Evolutionary conservation across 805 yeast genomes (phyloP).

Genomic region (Wickerhamomyces pijperi): DNA sequence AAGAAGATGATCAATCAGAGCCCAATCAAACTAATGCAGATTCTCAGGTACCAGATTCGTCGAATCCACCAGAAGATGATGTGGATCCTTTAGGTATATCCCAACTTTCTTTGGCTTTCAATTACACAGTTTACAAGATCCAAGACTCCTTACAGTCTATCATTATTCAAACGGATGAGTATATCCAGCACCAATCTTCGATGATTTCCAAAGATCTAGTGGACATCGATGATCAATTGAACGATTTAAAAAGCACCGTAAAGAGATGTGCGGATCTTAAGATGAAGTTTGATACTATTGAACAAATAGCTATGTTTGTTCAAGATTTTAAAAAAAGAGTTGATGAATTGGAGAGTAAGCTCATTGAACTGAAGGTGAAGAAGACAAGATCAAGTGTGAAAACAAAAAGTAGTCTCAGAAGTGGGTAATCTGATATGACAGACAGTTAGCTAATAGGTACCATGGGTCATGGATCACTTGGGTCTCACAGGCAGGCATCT

Average conservation of each 20-base stretch:
- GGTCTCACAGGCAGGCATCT: too few species aligned
- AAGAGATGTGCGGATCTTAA: conserved; percentile 39
- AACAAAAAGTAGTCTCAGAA: background rate
- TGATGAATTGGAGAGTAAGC: background rate
- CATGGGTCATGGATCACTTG: too few species aligned
- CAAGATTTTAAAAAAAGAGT: conserved; percentile 29
- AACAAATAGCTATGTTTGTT: conserved; percentile 32
- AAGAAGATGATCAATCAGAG: background rate
- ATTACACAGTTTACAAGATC: conserved; percentile 53
- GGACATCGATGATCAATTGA: conserved; percentile 30
- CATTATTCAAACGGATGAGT: conserved; percentile 28
- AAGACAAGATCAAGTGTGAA: background rate
- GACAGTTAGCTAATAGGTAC: too few species aligned
- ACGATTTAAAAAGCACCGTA: conserved; percentile 27
- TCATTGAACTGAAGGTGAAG: too few species aligned
- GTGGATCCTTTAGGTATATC: conserved; percentile 58
- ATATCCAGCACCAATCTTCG: conserved; percentile 16
- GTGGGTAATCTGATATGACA: too few species aligned
- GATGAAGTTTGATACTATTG: conserved; percentile 34
- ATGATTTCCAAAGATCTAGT: conserved; percentile 11
- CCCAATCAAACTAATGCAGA: background rate
- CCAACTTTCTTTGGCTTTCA: conserved; percentile 49
- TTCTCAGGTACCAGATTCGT: too few species aligned
- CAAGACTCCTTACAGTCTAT: conserved; percentile 40
- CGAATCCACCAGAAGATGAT: conserved; percentile 22